These are phyloP conservation scores for Nicotiana tabacum DNA, from an alignment of 257 asterid genomes.

Conservation along the genomic window DNA sequence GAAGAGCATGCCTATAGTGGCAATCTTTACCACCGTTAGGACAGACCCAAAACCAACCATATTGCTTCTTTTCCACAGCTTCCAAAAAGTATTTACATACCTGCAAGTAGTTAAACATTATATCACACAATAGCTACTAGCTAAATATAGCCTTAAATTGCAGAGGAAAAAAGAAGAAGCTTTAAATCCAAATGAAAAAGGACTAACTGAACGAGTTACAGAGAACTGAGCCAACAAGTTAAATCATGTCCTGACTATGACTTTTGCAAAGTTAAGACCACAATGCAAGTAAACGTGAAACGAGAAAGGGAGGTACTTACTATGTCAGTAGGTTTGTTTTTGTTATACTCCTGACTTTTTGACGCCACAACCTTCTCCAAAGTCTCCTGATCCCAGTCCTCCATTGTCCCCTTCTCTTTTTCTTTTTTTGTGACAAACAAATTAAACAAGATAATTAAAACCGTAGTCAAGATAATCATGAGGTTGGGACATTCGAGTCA, in stretches of 20 bases:
- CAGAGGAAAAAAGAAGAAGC: too few species aligned
- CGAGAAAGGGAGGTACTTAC: conserved; percentile 29
- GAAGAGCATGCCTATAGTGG: conserved; percentile 83
- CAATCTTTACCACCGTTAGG: conserved; percentile 88
- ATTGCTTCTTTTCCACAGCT: conserved; percentile 96
- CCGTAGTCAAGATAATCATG: not conserved
- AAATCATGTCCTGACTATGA: too few species aligned
- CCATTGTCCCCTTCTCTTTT: conserved; percentile 54
- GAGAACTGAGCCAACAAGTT: too few species aligned
- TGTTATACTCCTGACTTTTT: conserved; percentile 78
- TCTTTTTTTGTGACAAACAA: too few species aligned
- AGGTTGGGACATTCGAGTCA: not conserved
- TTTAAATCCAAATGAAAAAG: too few species aligned
- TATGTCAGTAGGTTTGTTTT: conserved; percentile 90
- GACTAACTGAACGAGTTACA: too few species aligned
- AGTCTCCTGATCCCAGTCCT: conserved; percentile 85
- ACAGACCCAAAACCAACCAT: conserved; percentile 95
- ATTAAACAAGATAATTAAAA: too few species aligned
- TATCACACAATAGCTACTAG: too few species aligned
- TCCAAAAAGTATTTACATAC: conserved; percentile 81
- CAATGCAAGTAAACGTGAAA: too few species aligned
- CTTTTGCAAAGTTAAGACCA: too few species aligned
- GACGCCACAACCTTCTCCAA: conserved; percentile 79
- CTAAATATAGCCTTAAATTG: too few species aligned
- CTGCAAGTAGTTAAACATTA: conserved; percentile 21